Base-by-base conservation (phyloP, 1,284 basidiomycete species). In the Amylostereum chailletii region DNA sequence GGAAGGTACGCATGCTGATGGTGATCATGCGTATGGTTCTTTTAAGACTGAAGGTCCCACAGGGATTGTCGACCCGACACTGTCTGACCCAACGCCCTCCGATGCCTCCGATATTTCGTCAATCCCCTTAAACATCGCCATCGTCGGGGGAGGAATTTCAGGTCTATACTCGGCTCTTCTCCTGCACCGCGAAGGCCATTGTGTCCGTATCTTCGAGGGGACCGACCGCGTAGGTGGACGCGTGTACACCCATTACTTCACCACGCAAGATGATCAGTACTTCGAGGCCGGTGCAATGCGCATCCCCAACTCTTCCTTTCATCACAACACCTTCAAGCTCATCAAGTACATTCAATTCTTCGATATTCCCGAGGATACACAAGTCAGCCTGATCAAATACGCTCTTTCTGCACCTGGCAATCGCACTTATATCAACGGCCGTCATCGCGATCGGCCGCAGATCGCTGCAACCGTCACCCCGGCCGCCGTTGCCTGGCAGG, bases 201-300 rank as follows among this genome's bases (percentile, higher is more conserved):
- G n/a, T 5, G 53, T 58, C 34, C 56, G 55, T 41, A 42, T 58
- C 29, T 58, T 49, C 30, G 57, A 58, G 32, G 47, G 40, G 4
- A 36, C 46, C 26, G 51, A 53, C 32, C 57, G 58, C 33, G 36
- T 58, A 5, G 57, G 57, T 19, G 57, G 57, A 1, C 57, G 57
- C 5, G 41, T 58, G 19, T 48, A 51, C 34, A 58, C 57, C 1
- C 51, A 59, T 37, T 51, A 48, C 48, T 58, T 58, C 50, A 53
- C 48, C 5, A 32, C 50, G 8, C 56, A 58, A 34, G 38, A 50
- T 8, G 48, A 58, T 30, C 57, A 58, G 46, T 58, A 59, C 34
- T 58, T 51, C 39, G 57, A 58, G 47, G 58, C 58, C 1, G 57
- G 57, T 39, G 57, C 57, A 10, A 58, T 58, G 57, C 58, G 57